These are phyloP conservation scores for Lactarius sp. DNA, from an alignment of 768 basidiomycete genomes.

Conservation along the genomic window DNA sequence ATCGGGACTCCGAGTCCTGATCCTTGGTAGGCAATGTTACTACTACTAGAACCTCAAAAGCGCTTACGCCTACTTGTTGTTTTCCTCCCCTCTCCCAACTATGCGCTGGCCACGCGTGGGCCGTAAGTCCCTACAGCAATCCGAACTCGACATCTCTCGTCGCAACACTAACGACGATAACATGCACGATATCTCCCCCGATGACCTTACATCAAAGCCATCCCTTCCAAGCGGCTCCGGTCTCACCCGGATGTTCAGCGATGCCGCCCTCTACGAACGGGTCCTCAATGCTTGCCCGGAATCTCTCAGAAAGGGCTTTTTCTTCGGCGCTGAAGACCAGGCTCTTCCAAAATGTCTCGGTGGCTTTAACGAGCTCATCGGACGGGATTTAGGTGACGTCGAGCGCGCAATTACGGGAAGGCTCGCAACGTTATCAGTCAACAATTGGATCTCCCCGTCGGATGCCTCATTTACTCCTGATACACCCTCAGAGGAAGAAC, in stretches of 20 bases:
- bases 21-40: no score
- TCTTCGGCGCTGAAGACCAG: neutral
- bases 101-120: slow-evolving; percentile 17
- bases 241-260: slow-evolving; percentile 36
- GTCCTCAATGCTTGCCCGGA: slow-evolving; percentile 28
- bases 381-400: slow-evolving; percentile 35
- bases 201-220: slow-evolving; percentile 1
- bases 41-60: neutral
- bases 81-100: neutral
- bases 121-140: neutral
- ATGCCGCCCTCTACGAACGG: slow-evolving; percentile 38
- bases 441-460: slow-evolving; percentile 31
- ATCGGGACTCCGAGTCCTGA: no score
- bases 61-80: neutral
- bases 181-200: neutral
- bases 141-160: neutral
- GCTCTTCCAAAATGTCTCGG: slow-evolving; percentile 28
- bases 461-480: slow-evolving; percentile 19
- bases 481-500: neutral
- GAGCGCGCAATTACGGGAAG: slow-evolving; percentile 36
- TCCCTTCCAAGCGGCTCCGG: slow-evolving; percentile 19
- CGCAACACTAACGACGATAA: neutral
- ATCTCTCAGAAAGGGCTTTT: neutral
- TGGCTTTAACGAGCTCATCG: slow-evolving; percentile 42
- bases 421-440: slow-evolving; percentile 38